Percentiles rank a stretch among this genome's conserved stretches.
phyloP scores from a whole-genome alignment of 2,329 filamentous ascomycete genomes.

The Ophiocordyceps camponoti-saundersi region DNA sequence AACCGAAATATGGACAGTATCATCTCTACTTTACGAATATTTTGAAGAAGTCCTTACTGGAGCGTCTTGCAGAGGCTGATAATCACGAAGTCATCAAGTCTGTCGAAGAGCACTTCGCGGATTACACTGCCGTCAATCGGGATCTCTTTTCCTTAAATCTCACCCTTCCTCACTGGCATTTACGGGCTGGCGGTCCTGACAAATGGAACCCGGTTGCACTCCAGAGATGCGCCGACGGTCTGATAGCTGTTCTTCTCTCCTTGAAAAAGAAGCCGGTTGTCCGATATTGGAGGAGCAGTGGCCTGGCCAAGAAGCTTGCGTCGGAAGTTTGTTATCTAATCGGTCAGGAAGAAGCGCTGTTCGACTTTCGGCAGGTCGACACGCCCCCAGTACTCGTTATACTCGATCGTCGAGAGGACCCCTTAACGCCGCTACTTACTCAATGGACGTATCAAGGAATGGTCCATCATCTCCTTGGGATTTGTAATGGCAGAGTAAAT shows the following conservation, averaged over 20 bases:
- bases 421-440: slow-evolving; percentile 81
- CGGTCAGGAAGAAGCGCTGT: slow-evolving; percentile 88
- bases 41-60: slow-evolving; percentile 86
- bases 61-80: slow-evolving; percentile 87
- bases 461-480: slow-evolving; percentile 91
- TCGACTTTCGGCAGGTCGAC: slow-evolving; percentile 89
- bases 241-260: slow-evolving; percentile 68
- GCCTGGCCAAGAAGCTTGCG: slow-evolving; percentile 80
- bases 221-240: slow-evolving; percentile 71
- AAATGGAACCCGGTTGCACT: slow-evolving; percentile 82
- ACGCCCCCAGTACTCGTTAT: slow-evolving; percentile 86
- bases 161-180: slow-evolving; percentile 50
- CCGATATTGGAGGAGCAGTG: slow-evolving; percentile 79
- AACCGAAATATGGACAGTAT: slow-evolving; percentile 96
- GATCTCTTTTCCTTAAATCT: slow-evolving; percentile 77
- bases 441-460: slow-evolving; percentile 99
- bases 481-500: slow-evolving; percentile 87
- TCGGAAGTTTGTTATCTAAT: slow-evolving; percentile 85
- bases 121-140: slow-evolving; percentile 88
- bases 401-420: slow-evolving; percentile 82
- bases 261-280: slow-evolving; percentile 96
- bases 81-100: slow-evolving; percentile 91
- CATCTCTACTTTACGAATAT: slow-evolving; percentile 96
- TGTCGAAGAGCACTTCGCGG: slow-evolving; percentile 91
- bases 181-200: slow-evolving; percentile 73